Evolutionary conservation across 306 rosid species (phyloP), one percentile per base, ranked within the genome.

Genomic region (Cercis canadensis): DNA sequence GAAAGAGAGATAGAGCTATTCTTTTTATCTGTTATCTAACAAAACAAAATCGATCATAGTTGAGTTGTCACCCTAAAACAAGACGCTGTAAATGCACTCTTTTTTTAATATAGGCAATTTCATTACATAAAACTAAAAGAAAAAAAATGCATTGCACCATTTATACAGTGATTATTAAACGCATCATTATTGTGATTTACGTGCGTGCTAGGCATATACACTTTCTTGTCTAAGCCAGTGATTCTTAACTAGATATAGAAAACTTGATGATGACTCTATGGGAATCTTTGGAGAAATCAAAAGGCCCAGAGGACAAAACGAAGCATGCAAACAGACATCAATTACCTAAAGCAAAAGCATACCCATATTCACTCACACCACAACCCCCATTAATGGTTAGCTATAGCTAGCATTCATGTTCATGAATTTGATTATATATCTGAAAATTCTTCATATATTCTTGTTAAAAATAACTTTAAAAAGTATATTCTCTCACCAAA

Each of bases 311-410:
- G 53, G 78, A 71, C 74, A 70, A 65, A 49, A 65, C 31, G 74
- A 81, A 45, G 79, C 76, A 81, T 81, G 79, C 77, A 72, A 77
- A 62, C 69, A 74, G 46, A 69, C 66, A 65, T 50, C 55, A 31
- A 73, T 66, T 51, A 31, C 39, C 65, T 36, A 50, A 64, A 65
- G 82, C 69, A 79, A 69, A 71, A 77, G 58, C 86, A 78, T 69
- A 62, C 29, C 69, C 60, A 61, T 67, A 82, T 66, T 79, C 80
- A 56, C 67, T 68, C 61, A 19, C 73, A 33, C 75, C 88, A 75
- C 52, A 82, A 85, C 68, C 80, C 77, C 45, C 74, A 81, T 74
- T 76, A 75, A 70, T 79, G 67, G 31, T 45, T 17, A 3, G 29
- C 29, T 4, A 43, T 43, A 9, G 56, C 17, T 5, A 1, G 76